Conservation (phyloP, 2,329 filamentous ascomycete species). For the Fusarium brachygibbosum region DNA sequence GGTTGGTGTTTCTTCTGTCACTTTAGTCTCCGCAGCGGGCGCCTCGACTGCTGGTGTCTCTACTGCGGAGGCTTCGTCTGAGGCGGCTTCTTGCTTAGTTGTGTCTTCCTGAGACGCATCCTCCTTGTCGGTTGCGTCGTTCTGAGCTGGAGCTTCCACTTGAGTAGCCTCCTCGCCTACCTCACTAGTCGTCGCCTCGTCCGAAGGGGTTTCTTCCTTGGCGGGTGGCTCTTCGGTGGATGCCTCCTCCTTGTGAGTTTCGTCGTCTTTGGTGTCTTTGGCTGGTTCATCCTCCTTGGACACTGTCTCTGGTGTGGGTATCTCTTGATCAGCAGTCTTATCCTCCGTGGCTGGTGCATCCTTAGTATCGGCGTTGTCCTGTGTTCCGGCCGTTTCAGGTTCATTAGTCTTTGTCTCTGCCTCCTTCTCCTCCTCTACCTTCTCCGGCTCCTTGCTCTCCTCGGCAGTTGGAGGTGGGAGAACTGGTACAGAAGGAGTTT, state of each 20-base stretch:
- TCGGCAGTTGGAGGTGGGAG: conserved; percentile 16
- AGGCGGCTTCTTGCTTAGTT: conserved; percentile 13
- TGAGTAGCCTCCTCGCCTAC: conserved; percentile 10
- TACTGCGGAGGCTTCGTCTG: neutral
- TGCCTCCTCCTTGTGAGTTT: conserved; percentile 24
- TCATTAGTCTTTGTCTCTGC: conserved; percentile 29
- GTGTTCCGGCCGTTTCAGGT: conserved; percentile 24
- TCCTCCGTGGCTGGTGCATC: conserved; percentile 19
- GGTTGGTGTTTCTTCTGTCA: conserved; percentile 6
- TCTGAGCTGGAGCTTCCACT: conserved; percentile 18
- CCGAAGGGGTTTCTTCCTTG: conserved; percentile 10
- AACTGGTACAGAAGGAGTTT: conserved; percentile 14
- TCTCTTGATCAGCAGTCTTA: conserved; percentile 15
- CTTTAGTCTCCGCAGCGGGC: neutral
- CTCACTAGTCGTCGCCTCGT: conserved; percentile 14
- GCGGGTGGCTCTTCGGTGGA: conserved; percentile 14
- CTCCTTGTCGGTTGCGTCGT: conserved; percentile 8
- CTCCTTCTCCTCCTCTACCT: conserved; percentile 38
- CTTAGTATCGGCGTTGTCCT: conserved; percentile 26
- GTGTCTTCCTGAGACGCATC: conserved; percentile 14
- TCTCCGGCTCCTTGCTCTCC: conserved; percentile 36
- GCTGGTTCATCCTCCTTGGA: conserved; percentile 19
- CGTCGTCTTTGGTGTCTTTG: conserved; percentile 18
- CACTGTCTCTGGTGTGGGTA: conserved; percentile 7
- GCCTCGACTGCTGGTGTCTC: conserved; percentile 12